phyloP scores from a whole-genome alignment of 129 eudicot species.

The Lactuca saligna region DNA sequence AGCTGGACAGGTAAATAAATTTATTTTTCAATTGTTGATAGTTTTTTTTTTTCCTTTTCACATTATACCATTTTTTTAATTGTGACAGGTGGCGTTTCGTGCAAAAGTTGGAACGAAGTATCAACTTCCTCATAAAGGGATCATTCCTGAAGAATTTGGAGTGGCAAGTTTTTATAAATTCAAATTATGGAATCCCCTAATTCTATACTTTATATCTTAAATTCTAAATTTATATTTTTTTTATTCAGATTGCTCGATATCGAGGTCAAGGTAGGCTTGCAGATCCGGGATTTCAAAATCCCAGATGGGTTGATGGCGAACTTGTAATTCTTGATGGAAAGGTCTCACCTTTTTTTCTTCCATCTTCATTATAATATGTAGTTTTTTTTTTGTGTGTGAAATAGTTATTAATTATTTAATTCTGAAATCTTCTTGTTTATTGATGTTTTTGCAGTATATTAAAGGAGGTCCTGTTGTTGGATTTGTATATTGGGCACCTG shows the following conservation, averaged over 20 bases:
- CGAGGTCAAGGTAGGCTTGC: conserved; percentile 97
- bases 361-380: not conserved
- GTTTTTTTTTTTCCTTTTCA: not conserved
- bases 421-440: not conserved
- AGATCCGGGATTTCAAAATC: conserved; percentile 77
- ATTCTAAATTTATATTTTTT: not conserved
- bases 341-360: conserved; percentile 39
- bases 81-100: conserved; percentile 87
- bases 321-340: conserved; percentile 94
- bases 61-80: conserved; percentile 15
- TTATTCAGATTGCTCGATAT: conserved; percentile 83
- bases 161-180: conserved; percentile 54
- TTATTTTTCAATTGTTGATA: too few species aligned
- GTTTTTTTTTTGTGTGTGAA: not conserved
- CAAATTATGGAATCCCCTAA: not conserved
- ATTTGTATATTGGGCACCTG: conserved; percentile 90
- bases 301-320: conserved; percentile 99
- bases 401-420: not conserved
- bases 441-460: conserved; percentile 55
- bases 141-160: conserved; percentile 98
- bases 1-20: conserved; percentile 81
- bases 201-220: not conserved
- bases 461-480: conserved; percentile 88
- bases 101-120: conserved; percentile 92
- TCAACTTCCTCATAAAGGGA: conserved; percentile 97